phyloP scores from a whole-genome alignment of 192 early-diverging fungal genomes.

The Podila epigama region DNA sequence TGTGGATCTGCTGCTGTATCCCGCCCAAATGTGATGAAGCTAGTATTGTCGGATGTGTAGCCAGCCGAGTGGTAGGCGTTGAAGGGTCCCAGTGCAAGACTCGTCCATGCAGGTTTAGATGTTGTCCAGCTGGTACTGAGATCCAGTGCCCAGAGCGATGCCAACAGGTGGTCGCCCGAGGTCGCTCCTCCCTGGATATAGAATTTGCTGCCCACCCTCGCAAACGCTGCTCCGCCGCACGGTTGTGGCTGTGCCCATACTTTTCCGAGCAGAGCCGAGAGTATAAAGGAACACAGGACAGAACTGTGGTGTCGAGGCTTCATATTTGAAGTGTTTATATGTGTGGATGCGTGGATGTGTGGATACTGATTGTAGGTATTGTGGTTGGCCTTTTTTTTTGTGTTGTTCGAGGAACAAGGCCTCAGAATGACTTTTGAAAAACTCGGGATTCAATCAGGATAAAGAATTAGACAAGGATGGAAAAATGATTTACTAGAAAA shows the following conservation, averaged over 20 bases:
- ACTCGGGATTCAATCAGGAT: no score
- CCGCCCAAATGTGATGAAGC: constrained; percentile 37
- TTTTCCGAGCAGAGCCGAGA: no score
- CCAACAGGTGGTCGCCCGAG: constrained; percentile 11
- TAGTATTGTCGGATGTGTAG: constrained; percentile 23
- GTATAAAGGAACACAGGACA: no score
- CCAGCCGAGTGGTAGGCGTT: constrained; percentile 46
- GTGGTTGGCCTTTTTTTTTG: no score
- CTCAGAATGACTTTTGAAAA: no score
- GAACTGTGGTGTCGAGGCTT: no score
- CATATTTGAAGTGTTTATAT: no score
- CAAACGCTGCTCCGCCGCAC: constrained; percentile 20
- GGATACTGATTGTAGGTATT: no score
- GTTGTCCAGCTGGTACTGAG: constrained; percentile 28
- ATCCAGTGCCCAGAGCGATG: constrained; percentile 23
- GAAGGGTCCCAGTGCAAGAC: constrained; percentile 11
- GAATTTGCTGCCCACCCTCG: constrained; percentile 13
- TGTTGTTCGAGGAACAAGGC: no score
- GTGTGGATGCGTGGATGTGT: no score
- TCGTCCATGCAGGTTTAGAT: constrained; percentile 15
- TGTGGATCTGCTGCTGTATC: constrained; percentile 18
- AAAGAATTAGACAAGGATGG: no score
- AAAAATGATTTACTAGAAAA: no score
- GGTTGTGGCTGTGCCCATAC: constrained; percentile 41
- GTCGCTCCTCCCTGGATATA: constrained; percentile 36